These are phyloP conservation scores for Dothistroma septosporum DNA, from an alignment of 2,329 filamentous ascomycete genomes.

Conservation along the genomic window DNA sequence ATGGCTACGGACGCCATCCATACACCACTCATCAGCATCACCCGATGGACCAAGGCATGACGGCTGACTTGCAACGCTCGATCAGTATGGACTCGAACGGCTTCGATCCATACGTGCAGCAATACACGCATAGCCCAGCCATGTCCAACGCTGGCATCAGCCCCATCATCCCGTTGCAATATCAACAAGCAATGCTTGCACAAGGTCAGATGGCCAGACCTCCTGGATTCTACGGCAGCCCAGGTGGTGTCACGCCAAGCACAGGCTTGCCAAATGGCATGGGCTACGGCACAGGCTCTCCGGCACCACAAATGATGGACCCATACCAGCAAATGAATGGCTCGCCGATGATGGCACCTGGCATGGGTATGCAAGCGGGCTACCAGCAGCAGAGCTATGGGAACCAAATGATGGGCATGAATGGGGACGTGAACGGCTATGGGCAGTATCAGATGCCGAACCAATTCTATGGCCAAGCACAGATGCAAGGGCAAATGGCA, in stretches of 20 bases:
- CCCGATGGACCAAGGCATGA: constrained; percentile 38
- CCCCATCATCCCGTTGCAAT: constrained; percentile 48
- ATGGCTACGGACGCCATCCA: constrained; percentile 34
- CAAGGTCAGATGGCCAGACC: constrained; percentile 33
- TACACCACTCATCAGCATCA: constrained; percentile 35
- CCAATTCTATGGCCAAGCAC: constrained; percentile 22
- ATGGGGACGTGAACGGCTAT: constrained; percentile 25
- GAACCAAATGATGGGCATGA: constrained; percentile 29
- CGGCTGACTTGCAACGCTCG: constrained; percentile 42
- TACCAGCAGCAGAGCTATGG: constrained; percentile 26
- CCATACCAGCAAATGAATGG: constrained; percentile 40
- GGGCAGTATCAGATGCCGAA: constrained; percentile 28
- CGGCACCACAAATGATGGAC: constrained; percentile 37
- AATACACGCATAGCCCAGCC: constrained; percentile 36
- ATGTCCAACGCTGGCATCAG: constrained; percentile 35
- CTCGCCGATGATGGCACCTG: constrained; percentile 40
- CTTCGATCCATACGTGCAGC: constrained; percentile 45
- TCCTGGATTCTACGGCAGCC: constrained; percentile 31
- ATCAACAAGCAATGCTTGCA: constrained; percentile 53
- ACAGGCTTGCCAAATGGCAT: constrained; percentile 23
- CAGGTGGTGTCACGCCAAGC: constrained; percentile 15
- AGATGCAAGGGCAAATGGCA: constrained; percentile 20
- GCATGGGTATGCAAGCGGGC: constrained; percentile 31
- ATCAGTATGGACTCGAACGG: constrained; percentile 48
- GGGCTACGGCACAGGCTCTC: constrained; percentile 27